Evolutionary conservation across 805 yeast species (phyloP), one percentile per base, ranked within the genome.

Genomic region (Isabelozyma rhagii): DNA sequence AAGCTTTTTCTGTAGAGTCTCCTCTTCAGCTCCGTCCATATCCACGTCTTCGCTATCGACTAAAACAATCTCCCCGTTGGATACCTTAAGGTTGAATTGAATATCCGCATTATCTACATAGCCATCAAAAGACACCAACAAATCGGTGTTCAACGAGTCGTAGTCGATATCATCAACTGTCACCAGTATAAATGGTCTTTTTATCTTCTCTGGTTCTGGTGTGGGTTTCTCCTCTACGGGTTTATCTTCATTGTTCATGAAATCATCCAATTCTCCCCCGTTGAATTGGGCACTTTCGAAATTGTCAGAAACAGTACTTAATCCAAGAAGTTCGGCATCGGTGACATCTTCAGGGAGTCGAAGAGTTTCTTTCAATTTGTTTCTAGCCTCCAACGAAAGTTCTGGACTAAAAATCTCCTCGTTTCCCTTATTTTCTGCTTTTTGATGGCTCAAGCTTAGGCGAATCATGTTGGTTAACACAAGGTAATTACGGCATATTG

Each of bases 281-380:
- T 36, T 46, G 7, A 27, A 41, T 18, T 31, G 39, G 40, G 41
- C 13, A 57, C 54, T 43, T 59, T 60, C 14, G 51, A 57, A 38
- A 61, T 56, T 60, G 15, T 66, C 68, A 3, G 66, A 52, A 2
- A 66, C 55, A 2, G 71, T 64, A 55, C 58, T 68, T 43, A 74
- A 57, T 8, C 71, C 69, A 17, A 68, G 48, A 10, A 73, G 58
- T 52, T 74, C 76, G 46, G 71, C 76, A 47, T 71, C 73, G 1
- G 74, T 66, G 18, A 69, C 72, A 47, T 70, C 69, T 38, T 61
- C 60, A 3, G 75, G 54, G 21, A 74, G 54, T 47, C 67, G 68
- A 38, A 73, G 60, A 3, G 75, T 60, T 34, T 68, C 67, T 43
- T 65, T 66, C 39, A 74, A 56, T 45, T 59, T 70, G 44, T 62